Conservation (phyloP, 2,329 filamentous ascomycete species). For the Beauveria scarabaeidicola region DNA sequence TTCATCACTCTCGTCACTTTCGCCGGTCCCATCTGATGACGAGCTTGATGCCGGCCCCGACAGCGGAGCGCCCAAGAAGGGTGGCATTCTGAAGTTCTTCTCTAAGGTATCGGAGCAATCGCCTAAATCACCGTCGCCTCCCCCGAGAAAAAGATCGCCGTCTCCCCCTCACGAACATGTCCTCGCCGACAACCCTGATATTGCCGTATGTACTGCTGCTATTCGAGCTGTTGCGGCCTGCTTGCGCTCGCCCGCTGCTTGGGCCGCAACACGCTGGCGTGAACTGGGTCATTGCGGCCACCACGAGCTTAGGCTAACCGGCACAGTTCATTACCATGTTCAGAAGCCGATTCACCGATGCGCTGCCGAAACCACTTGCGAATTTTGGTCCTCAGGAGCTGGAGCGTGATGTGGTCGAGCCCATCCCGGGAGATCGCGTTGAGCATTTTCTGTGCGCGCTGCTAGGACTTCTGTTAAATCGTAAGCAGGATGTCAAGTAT, state of each 20-base stretch:
- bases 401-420: conserved; percentile 73
- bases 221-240: background rate
- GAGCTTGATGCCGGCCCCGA: conserved; percentile 40
- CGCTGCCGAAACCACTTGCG: conserved; percentile 76
- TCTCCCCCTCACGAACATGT: conserved; percentile 88
- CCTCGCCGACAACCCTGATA: conserved; percentile 81
- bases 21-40: conserved; percentile 35
- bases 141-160: conserved; percentile 68
- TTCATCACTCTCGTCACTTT: conserved; percentile 46
- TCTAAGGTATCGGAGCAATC: conserved; percentile 44
- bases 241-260: background rate
- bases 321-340: conserved; percentile 95
- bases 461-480: conserved; percentile 79
- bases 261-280: conserved; percentile 20
- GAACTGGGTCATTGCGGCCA: conserved; percentile 24
- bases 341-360: conserved; percentile 82
- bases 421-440: conserved; percentile 70
- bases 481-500: conserved; percentile 98
- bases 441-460: conserved; percentile 87
- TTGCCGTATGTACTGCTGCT: conserved; percentile 62
- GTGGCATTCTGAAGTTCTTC: conserved; percentile 61
- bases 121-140: conserved; percentile 53
- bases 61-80: conserved; percentile 34
- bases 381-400: conserved; percentile 95
- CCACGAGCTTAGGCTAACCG: conserved; percentile 24